Evolutionary conservation across 2,329 filamentous ascomycete species (phyloP).

Genomic region (Trichophyton benhamiae): DNA sequence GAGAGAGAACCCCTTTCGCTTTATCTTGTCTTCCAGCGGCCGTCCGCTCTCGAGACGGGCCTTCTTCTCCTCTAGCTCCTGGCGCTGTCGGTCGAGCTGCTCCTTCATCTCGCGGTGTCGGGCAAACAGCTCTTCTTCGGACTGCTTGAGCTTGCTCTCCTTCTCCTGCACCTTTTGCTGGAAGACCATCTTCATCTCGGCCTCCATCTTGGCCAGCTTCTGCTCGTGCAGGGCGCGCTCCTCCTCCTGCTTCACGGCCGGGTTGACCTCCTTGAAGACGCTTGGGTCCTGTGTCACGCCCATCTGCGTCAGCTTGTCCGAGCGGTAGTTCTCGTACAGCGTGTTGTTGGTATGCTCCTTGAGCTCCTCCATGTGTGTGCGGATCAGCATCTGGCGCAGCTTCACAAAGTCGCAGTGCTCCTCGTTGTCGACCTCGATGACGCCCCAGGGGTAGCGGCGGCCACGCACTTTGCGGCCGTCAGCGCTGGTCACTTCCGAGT

Average conservation of each 20-base stretch:
- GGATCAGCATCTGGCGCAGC: conserved; percentile 98
- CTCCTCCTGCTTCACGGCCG: conserved; percentile 98
- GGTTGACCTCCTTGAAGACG: conserved; percentile 99
- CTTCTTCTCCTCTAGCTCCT: conserved; percentile 98
- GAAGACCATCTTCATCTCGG: conserved; percentile 99
- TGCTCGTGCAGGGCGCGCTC: conserved; percentile 96
- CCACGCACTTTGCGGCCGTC: conserved; percentile 94
- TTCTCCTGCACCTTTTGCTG: conserved; percentile 99
- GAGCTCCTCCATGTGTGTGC: conserved; percentile 99
- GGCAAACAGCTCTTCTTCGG: conserved; percentile 96
- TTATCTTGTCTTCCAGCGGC: conserved; percentile 92
- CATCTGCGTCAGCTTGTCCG: conserved; percentile 97
- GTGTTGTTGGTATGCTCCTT: conserved; percentile 99
- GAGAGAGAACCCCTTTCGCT: conserved; percentile 98
- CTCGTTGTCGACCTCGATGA: conserved; percentile 98
- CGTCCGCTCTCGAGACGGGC: conserved; percentile 83
- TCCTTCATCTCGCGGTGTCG: conserved; percentile 99
- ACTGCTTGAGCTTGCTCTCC: conserved; percentile 98
- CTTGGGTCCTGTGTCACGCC: conserved; percentile 96
- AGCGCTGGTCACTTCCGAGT: conserved; percentile 78
- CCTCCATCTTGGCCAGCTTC: conserved; percentile 99
- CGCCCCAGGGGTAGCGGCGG: conserved; percentile 93
- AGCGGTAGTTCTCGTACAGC: conserved; percentile 99
- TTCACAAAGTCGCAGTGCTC: conserved; percentile 99
- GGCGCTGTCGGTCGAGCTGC: conserved; percentile 86